Evolutionary conservation across 139 green algal species (phyloP).

Genomic region (Tetradesmus lagerheimii): DNA sequence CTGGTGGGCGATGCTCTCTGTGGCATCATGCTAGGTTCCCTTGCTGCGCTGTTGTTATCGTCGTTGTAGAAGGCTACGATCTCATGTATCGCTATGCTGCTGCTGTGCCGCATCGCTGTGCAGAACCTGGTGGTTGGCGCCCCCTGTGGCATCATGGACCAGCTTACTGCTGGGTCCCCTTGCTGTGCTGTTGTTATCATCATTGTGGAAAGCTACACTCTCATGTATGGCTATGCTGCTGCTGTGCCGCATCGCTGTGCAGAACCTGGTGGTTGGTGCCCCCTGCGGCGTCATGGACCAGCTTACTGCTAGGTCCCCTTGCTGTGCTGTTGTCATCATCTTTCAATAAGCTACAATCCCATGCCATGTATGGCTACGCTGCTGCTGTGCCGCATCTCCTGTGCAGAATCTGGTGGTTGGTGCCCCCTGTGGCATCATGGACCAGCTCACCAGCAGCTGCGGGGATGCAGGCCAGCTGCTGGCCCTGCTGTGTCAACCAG

Average conservation of each 20-base stretch:
- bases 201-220: too few relatives aligned
- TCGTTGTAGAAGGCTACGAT: too few relatives aligned
- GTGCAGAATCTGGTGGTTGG: constrained; percentile 96
- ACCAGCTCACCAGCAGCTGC: constrained; percentile 86
- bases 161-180: too few relatives aligned
- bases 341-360: too few relatives aligned
- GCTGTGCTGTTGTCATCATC: too few relatives aligned
- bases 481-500: constrained; percentile 89
- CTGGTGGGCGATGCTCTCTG: constrained; percentile 93
- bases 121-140: constrained; percentile 95
- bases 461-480: constrained; percentile 82
- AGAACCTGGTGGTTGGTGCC: neutral
- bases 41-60: too few relatives aligned
- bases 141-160: constrained; percentile 97
- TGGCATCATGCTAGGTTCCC: constrained; percentile 98
- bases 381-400: neutral
- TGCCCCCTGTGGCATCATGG: constrained; percentile 97
- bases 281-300: constrained; percentile 98
- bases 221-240: too few relatives aligned
- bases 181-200: too few relatives aligned
- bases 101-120: too few relatives aligned
- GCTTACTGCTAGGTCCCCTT: too few relatives aligned
- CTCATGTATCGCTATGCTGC: too few relatives aligned
- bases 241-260: constrained; percentile 68
- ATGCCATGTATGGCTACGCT: neutral